A percentile compares a stretch with the other conserved stretches of the same genome.
Evolutionary conservation across 2,329 filamentous ascomycete species (phyloP).

Genomic region (Aspergillus sergii): DNA sequence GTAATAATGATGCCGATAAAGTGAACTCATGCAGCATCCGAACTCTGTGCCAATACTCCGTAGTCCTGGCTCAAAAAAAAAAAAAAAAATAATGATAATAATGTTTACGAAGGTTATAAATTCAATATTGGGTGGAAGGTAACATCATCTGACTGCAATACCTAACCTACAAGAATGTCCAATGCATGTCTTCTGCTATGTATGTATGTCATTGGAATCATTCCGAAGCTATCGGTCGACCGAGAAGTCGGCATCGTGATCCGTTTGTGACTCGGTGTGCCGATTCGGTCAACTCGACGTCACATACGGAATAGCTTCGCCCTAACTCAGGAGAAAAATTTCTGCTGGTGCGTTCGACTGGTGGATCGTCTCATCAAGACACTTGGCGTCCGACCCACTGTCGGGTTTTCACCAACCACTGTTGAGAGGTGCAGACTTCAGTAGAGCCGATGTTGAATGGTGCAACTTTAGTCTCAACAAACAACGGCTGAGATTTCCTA

Average conservation of each 20-base stretch:
- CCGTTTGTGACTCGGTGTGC: constrained; percentile 4
- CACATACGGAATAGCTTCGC: not conserved
- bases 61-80: too few relatives aligned
- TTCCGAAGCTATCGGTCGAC: constrained; percentile 5
- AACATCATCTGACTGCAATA: not conserved
- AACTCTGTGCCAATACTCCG: not conserved
- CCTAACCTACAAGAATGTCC: not conserved
- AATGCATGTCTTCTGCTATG: not conserved
- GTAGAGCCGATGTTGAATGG: not conserved
- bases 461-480: constrained; percentile 1
- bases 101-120: not conserved
- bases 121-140: not conserved
- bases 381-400: constrained; percentile 1
- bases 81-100: too few relatives aligned
- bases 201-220: not conserved
- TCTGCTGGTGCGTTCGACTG: not conserved
- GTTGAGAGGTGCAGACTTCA: not conserved
- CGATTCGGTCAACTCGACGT: constrained; percentile 2
- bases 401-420: constrained; percentile 6
- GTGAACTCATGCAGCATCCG: not conserved
- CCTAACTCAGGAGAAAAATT: not conserved
- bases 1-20: not conserved
- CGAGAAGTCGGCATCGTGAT: not conserved
- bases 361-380: not conserved
- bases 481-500: not conserved